Evolutionary conservation across 129 eudicot genomes (phyloP).

Genomic region (Lonicera japonica): DNA sequence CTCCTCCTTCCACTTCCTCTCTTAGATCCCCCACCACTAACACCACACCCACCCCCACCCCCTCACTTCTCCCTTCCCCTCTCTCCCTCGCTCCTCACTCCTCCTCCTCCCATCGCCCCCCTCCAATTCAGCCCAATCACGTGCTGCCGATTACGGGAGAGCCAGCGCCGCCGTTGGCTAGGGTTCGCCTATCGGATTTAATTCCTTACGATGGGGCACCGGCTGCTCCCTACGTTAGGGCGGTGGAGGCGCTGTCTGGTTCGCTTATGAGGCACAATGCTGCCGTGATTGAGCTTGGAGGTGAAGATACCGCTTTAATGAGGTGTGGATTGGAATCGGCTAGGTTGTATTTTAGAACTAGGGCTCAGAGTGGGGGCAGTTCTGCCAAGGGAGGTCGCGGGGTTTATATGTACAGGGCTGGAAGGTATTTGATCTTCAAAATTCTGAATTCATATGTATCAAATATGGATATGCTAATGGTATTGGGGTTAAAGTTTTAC

Average conservation of each 20-base stretch:
- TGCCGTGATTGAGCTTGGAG: slow-evolving; percentile 64
- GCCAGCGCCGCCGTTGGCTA: slow-evolving; percentile 17
- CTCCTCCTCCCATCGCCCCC: slow-evolving; percentile 13
- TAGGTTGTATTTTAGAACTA: slow-evolving; percentile 51
- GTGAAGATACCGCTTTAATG: slow-evolving; percentile 60
- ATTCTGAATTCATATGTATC: background rate
- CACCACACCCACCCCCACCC: slow-evolving; percentile 13
- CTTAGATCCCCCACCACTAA: slow-evolving; percentile 37
- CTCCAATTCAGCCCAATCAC: slow-evolving; percentile 24
- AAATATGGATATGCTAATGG: background rate
- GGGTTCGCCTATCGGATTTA: slow-evolving; percentile 63
- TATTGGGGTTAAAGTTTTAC: background rate
- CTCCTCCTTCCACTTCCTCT: slow-evolving; percentile 23
- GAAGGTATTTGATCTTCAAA: slow-evolving; percentile 42
- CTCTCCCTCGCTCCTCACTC: slow-evolving; percentile 26
- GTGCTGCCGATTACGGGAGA: slow-evolving; percentile 16
- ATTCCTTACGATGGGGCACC: slow-evolving; percentile 71
- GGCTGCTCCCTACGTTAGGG: slow-evolving; percentile 43
- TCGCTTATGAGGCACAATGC: slow-evolving; percentile 78
- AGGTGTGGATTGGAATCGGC: slow-evolving; percentile 79
- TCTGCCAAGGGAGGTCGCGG: slow-evolving; percentile 40
- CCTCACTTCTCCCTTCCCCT: slow-evolving; percentile 29
- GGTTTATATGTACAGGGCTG: slow-evolving; percentile 73
- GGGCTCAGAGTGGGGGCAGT: slow-evolving; percentile 29
- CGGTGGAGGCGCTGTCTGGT: slow-evolving; percentile 67